A percentile compares a stretch with the other conserved stretches of the same genome.
Conservation (phyloP, 768 basidiomycete genomes). For the Lyophyllum shimeji region DNA sequence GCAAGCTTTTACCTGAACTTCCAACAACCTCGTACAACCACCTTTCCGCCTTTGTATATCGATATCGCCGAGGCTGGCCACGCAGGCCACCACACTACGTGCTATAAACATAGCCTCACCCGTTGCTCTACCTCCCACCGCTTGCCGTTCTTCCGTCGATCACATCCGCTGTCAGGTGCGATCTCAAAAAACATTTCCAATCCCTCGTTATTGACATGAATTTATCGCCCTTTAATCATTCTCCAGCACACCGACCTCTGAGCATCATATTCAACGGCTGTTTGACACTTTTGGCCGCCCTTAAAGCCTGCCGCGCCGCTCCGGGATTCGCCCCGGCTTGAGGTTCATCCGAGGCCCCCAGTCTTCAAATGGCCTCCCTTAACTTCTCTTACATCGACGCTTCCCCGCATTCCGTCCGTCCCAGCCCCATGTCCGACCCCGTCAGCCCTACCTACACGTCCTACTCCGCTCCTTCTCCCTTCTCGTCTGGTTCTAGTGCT, state of each 20-base stretch:
- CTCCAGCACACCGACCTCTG: neutral
- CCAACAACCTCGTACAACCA: neutral
- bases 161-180: constrained; percentile 24
- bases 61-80: neutral
- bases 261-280: constrained; percentile 1
- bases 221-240: constrained; percentile 11
- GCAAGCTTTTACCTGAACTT: constrained; percentile 11
- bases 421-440: constrained; percentile 24
- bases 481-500: constrained; percentile 38
- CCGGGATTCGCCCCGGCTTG: neutral
- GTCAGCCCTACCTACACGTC: constrained; percentile 36
- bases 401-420: constrained; percentile 10
- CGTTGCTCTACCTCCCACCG: neutral
- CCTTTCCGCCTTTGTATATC: neutral
- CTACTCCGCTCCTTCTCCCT: constrained; percentile 37
- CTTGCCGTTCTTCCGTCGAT: constrained; percentile 20
- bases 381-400: constrained; percentile 6
- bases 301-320: neutral
- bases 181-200: constrained; percentile 20
- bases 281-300: neutral
- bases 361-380: constrained; percentile 13
- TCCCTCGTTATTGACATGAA: constrained; percentile 14
- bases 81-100: neutral
- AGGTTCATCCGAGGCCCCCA: constrained; percentile 5
- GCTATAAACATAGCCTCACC: neutral